These are phyloP conservation scores for Metschnikowia borealis DNA, from an alignment of 805 yeast species.

Conservation along the genomic window DNA sequence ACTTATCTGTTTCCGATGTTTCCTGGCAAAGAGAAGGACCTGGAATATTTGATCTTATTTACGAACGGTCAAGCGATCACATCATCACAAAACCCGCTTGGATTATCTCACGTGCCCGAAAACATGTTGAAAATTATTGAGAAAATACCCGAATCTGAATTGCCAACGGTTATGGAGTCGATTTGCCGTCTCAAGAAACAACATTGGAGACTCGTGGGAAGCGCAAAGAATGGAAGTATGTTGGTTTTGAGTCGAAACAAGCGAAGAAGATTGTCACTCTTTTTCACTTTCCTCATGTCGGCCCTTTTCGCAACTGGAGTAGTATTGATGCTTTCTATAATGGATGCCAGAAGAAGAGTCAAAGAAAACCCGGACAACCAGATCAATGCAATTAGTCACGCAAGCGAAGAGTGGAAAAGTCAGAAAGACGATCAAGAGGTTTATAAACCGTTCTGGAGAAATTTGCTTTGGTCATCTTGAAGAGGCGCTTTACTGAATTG, in stretches of 20 bases:
- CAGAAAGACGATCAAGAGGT: background rate
- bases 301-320: constrained; percentile 27
- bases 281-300: constrained; percentile 16
- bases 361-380: background rate
- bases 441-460: background rate
- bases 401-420: background rate
- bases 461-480: constrained; percentile 4
- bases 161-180: constrained; percentile 29
- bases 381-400: background rate
- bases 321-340: constrained; percentile 13
- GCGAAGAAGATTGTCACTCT: background rate
- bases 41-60: constrained; percentile 29
- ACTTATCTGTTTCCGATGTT: constrained; percentile 15
- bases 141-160: constrained; percentile 31
- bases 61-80: constrained; percentile 32
- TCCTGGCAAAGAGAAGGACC: constrained; percentile 12
- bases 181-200: constrained; percentile 42
- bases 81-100: constrained; percentile 38
- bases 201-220: constrained; percentile 56
- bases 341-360: background rate
- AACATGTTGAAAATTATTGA: constrained; percentile 41
- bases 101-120: constrained; percentile 29
- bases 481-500: background rate
- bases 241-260: constrained; percentile 14
- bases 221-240: constrained; percentile 26